Conservation (phyloP, 2,329 filamentous ascomycete species). For the Aspergillus terreus region DNA sequence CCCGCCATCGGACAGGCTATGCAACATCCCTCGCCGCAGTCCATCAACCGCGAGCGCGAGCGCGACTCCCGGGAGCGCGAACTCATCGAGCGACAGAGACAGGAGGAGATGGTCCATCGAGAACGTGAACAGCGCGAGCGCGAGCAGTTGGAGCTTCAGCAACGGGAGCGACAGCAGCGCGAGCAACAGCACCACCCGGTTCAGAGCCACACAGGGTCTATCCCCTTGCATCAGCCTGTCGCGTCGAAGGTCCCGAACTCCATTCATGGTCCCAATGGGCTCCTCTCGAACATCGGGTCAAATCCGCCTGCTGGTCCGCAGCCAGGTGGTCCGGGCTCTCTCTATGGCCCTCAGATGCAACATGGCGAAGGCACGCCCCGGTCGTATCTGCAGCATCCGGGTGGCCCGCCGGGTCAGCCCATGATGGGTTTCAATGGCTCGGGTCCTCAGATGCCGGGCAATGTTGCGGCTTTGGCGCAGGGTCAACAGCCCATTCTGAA, state of each 20-base stretch:
- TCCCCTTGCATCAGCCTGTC: slow-evolving; percentile 91
- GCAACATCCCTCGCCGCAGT: slow-evolving; percentile 40
- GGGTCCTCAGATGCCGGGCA: slow-evolving; percentile 43
- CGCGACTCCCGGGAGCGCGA: slow-evolving; percentile 56
- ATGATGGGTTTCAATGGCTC: slow-evolving; percentile 48
- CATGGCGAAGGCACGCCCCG: slow-evolving; percentile 52
- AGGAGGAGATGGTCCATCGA: slow-evolving; percentile 57
- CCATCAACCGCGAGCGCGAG: slow-evolving; percentile 41
- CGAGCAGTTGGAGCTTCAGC: slow-evolving; percentile 56
- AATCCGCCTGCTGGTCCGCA: slow-evolving; percentile 53
- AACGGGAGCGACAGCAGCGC: slow-evolving; percentile 52
- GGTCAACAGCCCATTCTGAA: slow-evolving; percentile 80
- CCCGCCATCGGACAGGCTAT: slow-evolving; percentile 41
- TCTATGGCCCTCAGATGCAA: slow-evolving; percentile 68
- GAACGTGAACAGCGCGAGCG: slow-evolving; percentile 53
- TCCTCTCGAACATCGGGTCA: slow-evolving; percentile 70
- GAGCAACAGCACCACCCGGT: slow-evolving; percentile 66
- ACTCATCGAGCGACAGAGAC: slow-evolving; percentile 44
- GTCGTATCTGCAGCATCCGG: slow-evolving; percentile 60
- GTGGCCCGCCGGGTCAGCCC: slow-evolving; percentile 50
- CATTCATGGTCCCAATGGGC: slow-evolving; percentile 87
- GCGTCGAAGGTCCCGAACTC: slow-evolving; percentile 74
- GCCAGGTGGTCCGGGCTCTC: slow-evolving; percentile 57
- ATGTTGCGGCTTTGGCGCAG: slow-evolving; percentile 62
- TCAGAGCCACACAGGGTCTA: slow-evolving; percentile 81